Evolutionary conservation across 1,284 basidiomycete species (phyloP).

Genomic region (Rugosomyces carneus): DNA sequence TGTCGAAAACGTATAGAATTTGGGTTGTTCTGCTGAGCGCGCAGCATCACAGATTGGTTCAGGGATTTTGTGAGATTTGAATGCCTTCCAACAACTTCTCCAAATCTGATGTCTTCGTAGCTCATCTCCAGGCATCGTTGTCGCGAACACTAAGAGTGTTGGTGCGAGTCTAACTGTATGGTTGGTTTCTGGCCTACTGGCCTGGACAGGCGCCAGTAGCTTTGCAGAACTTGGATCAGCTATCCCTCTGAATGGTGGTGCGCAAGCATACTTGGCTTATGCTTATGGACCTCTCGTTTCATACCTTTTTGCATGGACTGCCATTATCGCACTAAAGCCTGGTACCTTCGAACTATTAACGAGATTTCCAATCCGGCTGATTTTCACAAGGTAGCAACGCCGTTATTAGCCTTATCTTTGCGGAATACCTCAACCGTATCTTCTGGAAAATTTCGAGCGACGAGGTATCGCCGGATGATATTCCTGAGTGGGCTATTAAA

Average conservation of each 20-base stretch:
- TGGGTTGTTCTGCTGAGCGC: not conserved
- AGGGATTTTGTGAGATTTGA: conserved; percentile 76
- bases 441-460: conserved; percentile 61
- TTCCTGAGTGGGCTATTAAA: conserved; percentile 93
- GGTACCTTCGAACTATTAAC: conserved; percentile 33
- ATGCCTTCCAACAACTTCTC: conserved; percentile 1
- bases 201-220: conserved; percentile 91
- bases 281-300: conserved; percentile 84
- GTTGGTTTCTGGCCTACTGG: conserved; percentile 74
- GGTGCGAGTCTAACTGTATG: conserved; percentile 82
- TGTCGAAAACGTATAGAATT: conserved; percentile 11
- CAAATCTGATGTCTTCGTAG: conserved; percentile 29
- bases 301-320: conserved; percentile 86
- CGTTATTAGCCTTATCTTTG: conserved; percentile 67
- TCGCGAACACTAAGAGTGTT: conserved; percentile 80
- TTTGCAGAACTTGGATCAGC: conserved; percentile 83
- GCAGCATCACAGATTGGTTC: conserved; percentile 65
- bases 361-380: not conserved
- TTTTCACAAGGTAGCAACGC: conserved; percentile 51
- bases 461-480: conserved; percentile 65
- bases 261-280: conserved; percentile 85
- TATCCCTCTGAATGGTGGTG: conserved; percentile 85
- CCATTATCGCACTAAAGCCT: conserved; percentile 84
- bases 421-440: conserved; percentile 84
- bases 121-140: conserved; percentile 87